Percentiles rank a stretch among this genome's conserved stretches.
Conservation (phyloP, 495 filamentous ascomycete species). For the Daldinia bambusicola region DNA sequence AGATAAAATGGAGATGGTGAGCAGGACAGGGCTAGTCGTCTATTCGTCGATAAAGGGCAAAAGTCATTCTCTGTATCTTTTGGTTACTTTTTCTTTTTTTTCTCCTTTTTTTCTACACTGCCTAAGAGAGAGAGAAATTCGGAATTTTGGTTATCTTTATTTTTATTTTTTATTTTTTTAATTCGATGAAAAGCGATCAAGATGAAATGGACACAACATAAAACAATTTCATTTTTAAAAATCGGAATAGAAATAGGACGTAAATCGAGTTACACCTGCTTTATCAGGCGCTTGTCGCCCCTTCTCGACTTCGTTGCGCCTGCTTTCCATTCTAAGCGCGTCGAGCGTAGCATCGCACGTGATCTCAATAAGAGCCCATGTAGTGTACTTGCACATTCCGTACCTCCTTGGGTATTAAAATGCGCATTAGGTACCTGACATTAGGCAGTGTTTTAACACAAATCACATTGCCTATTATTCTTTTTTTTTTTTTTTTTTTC, state of each 20-base stretch:
- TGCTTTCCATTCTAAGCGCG: slow-evolving; percentile 25
- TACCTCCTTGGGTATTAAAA: no score
- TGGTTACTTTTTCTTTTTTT: neutral
- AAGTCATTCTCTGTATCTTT: slow-evolving; percentile 5
- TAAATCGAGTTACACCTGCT: slow-evolving; percentile 9
- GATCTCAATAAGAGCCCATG: slow-evolving; percentile 2
- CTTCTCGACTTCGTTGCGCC: slow-evolving; percentile 10
- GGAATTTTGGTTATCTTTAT: slow-evolving; percentile 7
- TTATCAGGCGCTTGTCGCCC: neutral
- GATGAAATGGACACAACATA: neutral
- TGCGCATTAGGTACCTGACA: no score
- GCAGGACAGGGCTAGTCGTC: neutral
- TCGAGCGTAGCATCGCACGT: slow-evolving; percentile 21
- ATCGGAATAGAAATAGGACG: neutral
- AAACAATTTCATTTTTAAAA: neutral
- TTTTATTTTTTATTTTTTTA: no score
- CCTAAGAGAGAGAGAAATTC: neutral
- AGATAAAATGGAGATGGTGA: slow-evolving; percentile 5
- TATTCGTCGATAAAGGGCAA: neutral
- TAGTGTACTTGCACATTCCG: no score
- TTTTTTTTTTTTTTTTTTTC: neutral
- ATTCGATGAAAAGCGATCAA: neutral
- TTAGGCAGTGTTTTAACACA: neutral
- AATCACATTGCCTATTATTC: neutral
- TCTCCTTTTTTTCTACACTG: no score